Base-by-base conservation (phyloP, 2,329 filamentous ascomycete genomes). In the Fusarium nelsonii region DNA sequence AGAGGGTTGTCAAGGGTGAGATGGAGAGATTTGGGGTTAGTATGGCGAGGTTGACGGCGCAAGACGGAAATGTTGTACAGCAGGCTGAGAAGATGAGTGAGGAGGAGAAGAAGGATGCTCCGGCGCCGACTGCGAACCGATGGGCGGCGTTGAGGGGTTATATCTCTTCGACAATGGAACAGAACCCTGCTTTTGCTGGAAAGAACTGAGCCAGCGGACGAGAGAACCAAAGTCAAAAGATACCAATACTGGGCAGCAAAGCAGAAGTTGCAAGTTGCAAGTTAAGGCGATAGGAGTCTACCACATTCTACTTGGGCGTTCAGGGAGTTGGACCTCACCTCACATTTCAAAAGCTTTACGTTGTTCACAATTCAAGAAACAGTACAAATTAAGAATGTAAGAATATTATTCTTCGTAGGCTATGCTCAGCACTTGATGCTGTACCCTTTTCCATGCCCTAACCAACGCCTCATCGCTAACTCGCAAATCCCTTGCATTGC, bases 161-260 rank as follows among this genome's bases (percentile, higher is more conserved):
- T 76, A 97, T 97, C 52, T 91, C 92, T 3, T 86, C 90, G 41
- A 97, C 93, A 1, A 93, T 97, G 90, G 93, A 97, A 81, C 91
- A 93, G 79, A 95, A 95, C 73, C 88, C 91, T 15, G 92, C 91
- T 4, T 97, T 97, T 72, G 60, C 64, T 20, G 70, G 59, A 20
- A 76, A 78, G 57, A 68, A 62, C 8, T 79, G 18, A 23, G n/a
- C 4, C 12, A 23, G 11, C 6, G 7, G n/a, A 34, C 12, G 28
- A 26, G 18, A 8, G n/a, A 8, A 15, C 12, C 6, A n/a, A 8
- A 14, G 28, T 20, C 12, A 6, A 43, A 43, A 43, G 46, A 68
- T 70, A 65, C 58, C 37, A 51, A 50, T 23, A 8, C 37, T 36
- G 12, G 26, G 53, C 10, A 20, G 12, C 23, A 9, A 50, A 26